These are phyloP conservation scores for Eremothecium coryli DNA, from an alignment of 1,139 yeast species.

Conservation along the genomic window DNA sequence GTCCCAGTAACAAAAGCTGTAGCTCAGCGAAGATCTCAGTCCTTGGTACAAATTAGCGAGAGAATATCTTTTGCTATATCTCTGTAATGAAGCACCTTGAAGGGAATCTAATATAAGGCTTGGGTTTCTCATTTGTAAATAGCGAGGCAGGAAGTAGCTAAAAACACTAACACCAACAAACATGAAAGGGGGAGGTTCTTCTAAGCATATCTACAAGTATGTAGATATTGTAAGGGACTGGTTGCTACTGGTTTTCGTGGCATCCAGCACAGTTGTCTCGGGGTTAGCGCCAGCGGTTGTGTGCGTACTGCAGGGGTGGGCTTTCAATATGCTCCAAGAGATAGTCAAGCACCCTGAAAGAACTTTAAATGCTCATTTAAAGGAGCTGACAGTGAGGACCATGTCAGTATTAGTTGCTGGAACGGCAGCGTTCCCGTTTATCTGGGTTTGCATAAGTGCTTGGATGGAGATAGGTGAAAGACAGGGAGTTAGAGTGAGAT, in stretches of 20 bases:
- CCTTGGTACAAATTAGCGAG: too few species aligned
- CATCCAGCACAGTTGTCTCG: slow-evolving; percentile 31
- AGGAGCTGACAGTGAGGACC: slow-evolving; percentile 40
- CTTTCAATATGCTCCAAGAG: slow-evolving; percentile 44
- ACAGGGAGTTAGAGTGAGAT: slow-evolving; percentile 54
- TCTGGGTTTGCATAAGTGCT: slow-evolving; percentile 46
- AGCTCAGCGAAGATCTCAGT: too few species aligned
- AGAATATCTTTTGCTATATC: too few species aligned
- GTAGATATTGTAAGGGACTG: not conserved
- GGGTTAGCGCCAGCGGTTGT: slow-evolving; percentile 54
- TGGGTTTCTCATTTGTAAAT: too few species aligned
- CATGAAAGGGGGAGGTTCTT: too few species aligned
- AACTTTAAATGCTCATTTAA: slow-evolving; percentile 33
- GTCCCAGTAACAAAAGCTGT: too few species aligned
- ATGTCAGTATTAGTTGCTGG: slow-evolving; percentile 53
- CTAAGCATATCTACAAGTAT: slow-evolving; percentile 1
- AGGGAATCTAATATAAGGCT: too few species aligned
- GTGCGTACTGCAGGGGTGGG: slow-evolving; percentile 56
- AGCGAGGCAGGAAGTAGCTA: too few species aligned
- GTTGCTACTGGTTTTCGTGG: slow-evolving; percentile 18
- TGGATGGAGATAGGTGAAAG: slow-evolving; percentile 73
- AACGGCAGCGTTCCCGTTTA: slow-evolving; percentile 39
- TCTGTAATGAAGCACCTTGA: too few species aligned
- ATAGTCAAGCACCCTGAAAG: slow-evolving; percentile 32
- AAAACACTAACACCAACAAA: too few species aligned